Evolutionary conservation across 2,329 filamentous ascomycete genomes (phyloP).

Genomic region (Diaporthe helianthi): DNA sequence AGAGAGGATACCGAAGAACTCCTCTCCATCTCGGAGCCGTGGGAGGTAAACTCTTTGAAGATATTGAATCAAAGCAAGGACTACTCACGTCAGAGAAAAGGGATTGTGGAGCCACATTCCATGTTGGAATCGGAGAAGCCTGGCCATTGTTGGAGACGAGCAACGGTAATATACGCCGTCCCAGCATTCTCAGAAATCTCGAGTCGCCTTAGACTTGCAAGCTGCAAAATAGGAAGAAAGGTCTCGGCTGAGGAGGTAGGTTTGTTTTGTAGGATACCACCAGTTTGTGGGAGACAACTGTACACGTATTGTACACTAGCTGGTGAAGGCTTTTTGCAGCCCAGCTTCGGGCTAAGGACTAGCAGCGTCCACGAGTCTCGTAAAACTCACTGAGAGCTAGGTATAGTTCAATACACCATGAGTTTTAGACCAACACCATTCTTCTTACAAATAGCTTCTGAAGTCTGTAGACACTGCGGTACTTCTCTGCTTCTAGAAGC

Average conservation of each 20-base stretch:
- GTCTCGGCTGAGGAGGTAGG: no score
- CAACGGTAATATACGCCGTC: background rate
- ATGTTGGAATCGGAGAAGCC: background rate
- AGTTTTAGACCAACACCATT: background rate
- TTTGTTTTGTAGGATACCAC: no score
- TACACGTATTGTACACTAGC: background rate
- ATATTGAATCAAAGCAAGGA: no score
- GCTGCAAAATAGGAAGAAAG: background rate
- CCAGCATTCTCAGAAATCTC: background rate
- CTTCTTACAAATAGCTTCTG: background rate
- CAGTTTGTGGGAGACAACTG: background rate
- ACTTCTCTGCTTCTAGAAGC: background rate
- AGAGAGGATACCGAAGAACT: no score
- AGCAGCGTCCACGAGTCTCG: background rate
- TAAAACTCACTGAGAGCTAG: background rate
- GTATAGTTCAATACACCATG: background rate
- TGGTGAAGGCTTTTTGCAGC: background rate
- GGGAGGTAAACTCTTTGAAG: no score
- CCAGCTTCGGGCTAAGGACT: background rate
- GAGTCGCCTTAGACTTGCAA: no score
- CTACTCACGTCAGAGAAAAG: slow-evolving; percentile 4
- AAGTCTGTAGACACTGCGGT: background rate
- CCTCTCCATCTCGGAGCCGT: background rate
- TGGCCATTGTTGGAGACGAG: slow-evolving; percentile 7
- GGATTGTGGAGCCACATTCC: slow-evolving; percentile 10